Conservation (phyloP, 441 rosid genomes). For the Erodium texanum region DNA sequence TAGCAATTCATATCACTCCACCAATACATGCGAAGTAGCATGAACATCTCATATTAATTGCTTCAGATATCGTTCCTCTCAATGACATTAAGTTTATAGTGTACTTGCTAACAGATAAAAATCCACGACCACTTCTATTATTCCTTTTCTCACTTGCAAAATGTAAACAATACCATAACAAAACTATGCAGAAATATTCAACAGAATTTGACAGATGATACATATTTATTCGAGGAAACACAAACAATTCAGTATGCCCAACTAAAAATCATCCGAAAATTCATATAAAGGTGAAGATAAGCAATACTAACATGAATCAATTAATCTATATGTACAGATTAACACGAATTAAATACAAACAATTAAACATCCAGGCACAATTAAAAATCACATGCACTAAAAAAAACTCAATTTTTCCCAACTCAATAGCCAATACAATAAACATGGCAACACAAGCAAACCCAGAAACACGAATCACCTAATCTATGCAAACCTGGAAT, state of each 20-base stretch:
- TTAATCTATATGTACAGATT: not conserved
- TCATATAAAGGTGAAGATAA: not conserved
- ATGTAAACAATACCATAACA: no score
- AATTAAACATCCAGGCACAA: not conserved
- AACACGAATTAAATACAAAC: not conserved
- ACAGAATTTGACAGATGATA: not conserved
- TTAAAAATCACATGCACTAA: no score
- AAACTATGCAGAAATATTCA: no score
- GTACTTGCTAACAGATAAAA: no score
- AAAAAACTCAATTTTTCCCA: no score
- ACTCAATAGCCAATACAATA: no score
- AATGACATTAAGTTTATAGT: no score
- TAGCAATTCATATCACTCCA: not conserved
- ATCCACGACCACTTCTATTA: no score
- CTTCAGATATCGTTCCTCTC: not conserved
- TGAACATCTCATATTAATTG: not conserved
- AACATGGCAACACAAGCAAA: no score
- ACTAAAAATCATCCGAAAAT: no score
- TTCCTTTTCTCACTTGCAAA: no score
- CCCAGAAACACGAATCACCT: not conserved
- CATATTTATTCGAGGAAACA: not conserved
- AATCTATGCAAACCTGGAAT: not conserved
- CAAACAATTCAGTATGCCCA: not conserved
- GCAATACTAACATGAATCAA: not conserved
- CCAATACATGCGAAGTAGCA: not conserved